Evolutionary conservation across 2,329 filamentous ascomycete genomes (phyloP).

Genomic region (Pseudocercospora cruenta): DNA sequence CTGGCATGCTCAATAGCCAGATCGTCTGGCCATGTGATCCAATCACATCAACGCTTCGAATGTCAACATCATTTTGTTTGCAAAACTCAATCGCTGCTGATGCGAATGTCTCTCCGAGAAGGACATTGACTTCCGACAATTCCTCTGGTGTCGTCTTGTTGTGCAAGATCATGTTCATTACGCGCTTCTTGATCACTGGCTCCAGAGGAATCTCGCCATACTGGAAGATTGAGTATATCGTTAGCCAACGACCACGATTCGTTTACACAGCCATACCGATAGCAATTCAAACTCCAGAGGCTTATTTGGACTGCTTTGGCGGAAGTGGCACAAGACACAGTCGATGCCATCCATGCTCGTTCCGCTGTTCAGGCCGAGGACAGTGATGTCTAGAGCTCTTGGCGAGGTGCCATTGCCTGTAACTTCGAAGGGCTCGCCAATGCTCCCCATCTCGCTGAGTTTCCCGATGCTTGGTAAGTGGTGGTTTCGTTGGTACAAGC

Average conservation of each 20-base stretch:
- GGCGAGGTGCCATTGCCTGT: neutral
- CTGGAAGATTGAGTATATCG: slow-evolving; percentile 30
- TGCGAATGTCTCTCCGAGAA: slow-evolving; percentile 61
- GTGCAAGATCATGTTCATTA: slow-evolving; percentile 61
- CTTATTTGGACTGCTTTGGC: slow-evolving; percentile 55
- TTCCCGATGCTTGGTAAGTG: neutral
- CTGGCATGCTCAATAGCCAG: slow-evolving; percentile 60
- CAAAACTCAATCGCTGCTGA: slow-evolving; percentile 57
- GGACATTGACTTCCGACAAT: slow-evolving; percentile 60
- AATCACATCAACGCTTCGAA: slow-evolving; percentile 54
- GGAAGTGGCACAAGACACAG: slow-evolving; percentile 61
- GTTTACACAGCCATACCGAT: neutral
- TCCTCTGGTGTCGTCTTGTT: slow-evolving; percentile 58
- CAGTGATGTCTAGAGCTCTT: slow-evolving; percentile 51
- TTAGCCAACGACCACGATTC: neutral
- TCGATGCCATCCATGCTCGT: slow-evolving; percentile 63
- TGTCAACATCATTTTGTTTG: slow-evolving; percentile 43
- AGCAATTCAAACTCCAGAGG: slow-evolving; percentile 62
- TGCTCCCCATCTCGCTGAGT: neutral
- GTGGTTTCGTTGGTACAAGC: neutral
- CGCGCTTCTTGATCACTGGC: slow-evolving; percentile 57
- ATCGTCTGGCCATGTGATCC: slow-evolving; percentile 64
- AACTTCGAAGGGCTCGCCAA: neutral
- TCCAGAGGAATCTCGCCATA: slow-evolving; percentile 62
- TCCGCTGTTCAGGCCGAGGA: slow-evolving; percentile 60